A percentile compares a stretch with the other conserved stretches of the same genome.
phyloP scores from a whole-genome alignment of 768 basidiomycete species.

The Trichaptum fuscoviolaceum region DNA sequence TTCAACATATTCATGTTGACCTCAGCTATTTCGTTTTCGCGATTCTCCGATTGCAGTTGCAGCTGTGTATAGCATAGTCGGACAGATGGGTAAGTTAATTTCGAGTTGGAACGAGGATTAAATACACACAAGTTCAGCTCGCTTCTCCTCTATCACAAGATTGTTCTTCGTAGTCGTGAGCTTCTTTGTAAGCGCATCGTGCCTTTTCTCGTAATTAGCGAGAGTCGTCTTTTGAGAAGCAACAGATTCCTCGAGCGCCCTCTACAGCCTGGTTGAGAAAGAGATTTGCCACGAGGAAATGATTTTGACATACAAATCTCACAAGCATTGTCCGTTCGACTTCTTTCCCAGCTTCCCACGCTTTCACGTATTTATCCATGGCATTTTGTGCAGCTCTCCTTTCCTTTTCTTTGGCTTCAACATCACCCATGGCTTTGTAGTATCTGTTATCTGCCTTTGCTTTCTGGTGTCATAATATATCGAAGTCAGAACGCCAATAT shows the following conservation, averaged over 20 bases:
- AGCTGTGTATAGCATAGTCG: not conserved
- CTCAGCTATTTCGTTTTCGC: constrained; percentile 17
- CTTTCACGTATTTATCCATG: constrained; percentile 54
- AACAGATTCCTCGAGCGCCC: constrained; percentile 7
- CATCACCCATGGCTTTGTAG: constrained; percentile 84
- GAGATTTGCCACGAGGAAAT: constrained; percentile 19
- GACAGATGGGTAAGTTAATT: not conserved
- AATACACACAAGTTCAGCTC: not conserved
- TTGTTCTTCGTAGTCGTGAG: not conserved
- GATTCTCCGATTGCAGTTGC: not conserved
- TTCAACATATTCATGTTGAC: constrained; percentile 35
- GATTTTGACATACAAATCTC: not conserved
- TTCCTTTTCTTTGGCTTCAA: constrained; percentile 76
- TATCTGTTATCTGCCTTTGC: constrained; percentile 96
- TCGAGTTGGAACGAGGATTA: too few species aligned
- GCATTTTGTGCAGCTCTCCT: constrained; percentile 56
- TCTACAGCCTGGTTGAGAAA: constrained; percentile 21
- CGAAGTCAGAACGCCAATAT: not conserved
- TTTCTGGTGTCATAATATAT: constrained; percentile 48
- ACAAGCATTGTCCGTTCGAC: constrained; percentile 38
- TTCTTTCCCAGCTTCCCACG: constrained; percentile 35
- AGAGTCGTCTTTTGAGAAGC: not conserved
- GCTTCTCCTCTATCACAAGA: not conserved
- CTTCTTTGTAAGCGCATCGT: not conserved
- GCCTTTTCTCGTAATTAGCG: not conserved